Base-by-base conservation (phyloP, 129 eudicot genomes). In the Apium graveolens region DNA sequence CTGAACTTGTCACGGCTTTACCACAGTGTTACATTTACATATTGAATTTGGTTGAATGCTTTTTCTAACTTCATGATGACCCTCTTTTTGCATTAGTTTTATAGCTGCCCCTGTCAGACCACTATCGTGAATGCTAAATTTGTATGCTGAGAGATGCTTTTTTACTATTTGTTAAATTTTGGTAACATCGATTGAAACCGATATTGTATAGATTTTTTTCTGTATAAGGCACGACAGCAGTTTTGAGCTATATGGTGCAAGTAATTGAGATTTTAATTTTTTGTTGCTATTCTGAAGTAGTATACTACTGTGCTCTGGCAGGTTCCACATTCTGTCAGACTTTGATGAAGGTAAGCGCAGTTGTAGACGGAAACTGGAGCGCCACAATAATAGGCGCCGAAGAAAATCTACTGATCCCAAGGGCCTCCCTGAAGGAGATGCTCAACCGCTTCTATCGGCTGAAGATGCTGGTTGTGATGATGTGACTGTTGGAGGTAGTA, bases 331-430 rank as follows among this genome's bases (percentile, higher is more conserved):
- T 72, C 82, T 94, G 84, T 87, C 97, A 74, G 97, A 94, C 87
- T 94, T 94, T 82, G 98, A 94, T 77, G 96, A 94, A 86, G 98
- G 97, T 53, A 94, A 94, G 79, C 98, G 98, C 77, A 94, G 98
- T 87, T 94, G 98, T 78, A 86, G 98, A 80, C 89, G 97, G 80
- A 94, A 94, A 86, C 82, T 94, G 84, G 97, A 94, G 78, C 93
- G 97, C 18, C 97, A 94, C 78, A 94, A 94, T 75, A 91, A 87
- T 70, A 84, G 98, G 46, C 91, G 98, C 21, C 84, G 98, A 81
- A 91, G 98, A 83, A 91, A 91, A 86, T 79, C 90, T 45, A 60
- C 80, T 3, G 91, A 88, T 46, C 45, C 92, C 75, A 88, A 92
- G 83, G 91, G 80, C 26, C 82, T 83, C 78, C 62, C 48, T 55